Conservation (phyloP, 139 green algal genomes). For the Volvox africanus region DNA sequence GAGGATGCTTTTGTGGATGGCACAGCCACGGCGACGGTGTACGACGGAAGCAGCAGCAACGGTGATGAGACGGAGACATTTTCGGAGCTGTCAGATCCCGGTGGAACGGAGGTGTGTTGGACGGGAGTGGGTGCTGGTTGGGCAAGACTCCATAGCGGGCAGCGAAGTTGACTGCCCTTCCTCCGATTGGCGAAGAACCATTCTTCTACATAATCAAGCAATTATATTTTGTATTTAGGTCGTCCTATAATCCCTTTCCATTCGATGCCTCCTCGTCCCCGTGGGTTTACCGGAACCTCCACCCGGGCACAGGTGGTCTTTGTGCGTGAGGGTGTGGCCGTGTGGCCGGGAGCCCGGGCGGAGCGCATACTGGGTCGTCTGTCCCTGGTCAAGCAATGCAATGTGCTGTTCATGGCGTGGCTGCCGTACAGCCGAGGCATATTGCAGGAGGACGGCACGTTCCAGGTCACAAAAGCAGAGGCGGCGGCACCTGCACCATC, state of each 20-base stretch:
- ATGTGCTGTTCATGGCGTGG: slow-evolving; percentile 83
- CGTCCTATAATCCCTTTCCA: too few species aligned
- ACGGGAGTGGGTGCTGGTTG: not conserved
- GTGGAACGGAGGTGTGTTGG: slow-evolving; percentile 60
- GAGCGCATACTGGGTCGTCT: slow-evolving; percentile 78
- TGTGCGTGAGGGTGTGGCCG: slow-evolving; percentile 70
- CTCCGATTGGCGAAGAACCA: too few species aligned
- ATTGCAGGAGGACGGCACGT: slow-evolving; percentile 60
- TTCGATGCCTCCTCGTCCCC: too few species aligned
- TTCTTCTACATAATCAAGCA: too few species aligned
- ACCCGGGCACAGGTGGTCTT: slow-evolving; percentile 80
- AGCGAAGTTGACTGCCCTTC: too few species aligned
- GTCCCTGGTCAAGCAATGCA: slow-evolving; percentile 77
- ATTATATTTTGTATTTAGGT: too few species aligned
- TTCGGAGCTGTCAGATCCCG: slow-evolving; percentile 66
- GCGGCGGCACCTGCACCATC: not conserved
- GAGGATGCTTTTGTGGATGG: not conserved
- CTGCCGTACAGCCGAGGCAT: slow-evolving; percentile 64
- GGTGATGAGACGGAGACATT: slow-evolving; percentile 59
- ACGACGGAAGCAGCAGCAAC: not conserved
- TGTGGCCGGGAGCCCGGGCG: slow-evolving; percentile 64
- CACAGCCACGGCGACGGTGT: not conserved
- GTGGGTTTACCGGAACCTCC: too few species aligned
- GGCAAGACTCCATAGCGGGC: too few species aligned
- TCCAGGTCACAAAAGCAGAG: slow-evolving; percentile 23